Conservation (phyloP, 2,329 filamentous ascomycete genomes). For the Neoascochyta sp. region DNA sequence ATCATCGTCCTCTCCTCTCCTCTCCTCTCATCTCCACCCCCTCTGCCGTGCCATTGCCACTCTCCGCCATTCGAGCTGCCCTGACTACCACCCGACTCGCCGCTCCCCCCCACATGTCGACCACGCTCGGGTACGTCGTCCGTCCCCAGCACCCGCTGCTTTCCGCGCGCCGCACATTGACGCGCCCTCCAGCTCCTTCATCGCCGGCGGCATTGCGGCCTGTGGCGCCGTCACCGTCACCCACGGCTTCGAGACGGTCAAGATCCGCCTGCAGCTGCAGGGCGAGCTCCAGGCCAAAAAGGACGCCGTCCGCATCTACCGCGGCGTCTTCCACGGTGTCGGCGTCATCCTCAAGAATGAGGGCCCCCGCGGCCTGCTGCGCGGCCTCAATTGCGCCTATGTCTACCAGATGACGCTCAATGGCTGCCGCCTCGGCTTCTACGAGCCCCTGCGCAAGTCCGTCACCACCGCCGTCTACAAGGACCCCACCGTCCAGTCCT, state of each 20-base stretch:
- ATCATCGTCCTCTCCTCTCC: too few species aligned
- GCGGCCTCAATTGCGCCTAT: slow-evolving; percentile 89
- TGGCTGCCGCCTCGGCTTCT: slow-evolving; percentile 93
- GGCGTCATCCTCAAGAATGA: slow-evolving; percentile 88
- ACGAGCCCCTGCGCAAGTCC: slow-evolving; percentile 81
- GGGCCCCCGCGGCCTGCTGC: slow-evolving; percentile 77
- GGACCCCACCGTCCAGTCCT: slow-evolving; percentile 71
- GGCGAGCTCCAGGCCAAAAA: slow-evolving; percentile 88
- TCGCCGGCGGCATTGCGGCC: slow-evolving; percentile 92
- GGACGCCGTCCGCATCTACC: slow-evolving; percentile 83
- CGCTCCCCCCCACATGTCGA: slow-evolving; percentile 48
- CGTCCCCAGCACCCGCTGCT: too few species aligned
- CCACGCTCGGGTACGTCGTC: slow-evolving; percentile 47
- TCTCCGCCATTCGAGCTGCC: too few species aligned
- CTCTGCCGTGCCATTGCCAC: too few species aligned
- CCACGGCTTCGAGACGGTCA: slow-evolving; percentile 97
- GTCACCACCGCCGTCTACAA: slow-evolving; percentile 68
- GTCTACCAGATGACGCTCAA: slow-evolving; percentile 96
- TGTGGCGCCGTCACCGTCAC: slow-evolving; percentile 97
- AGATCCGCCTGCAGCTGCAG: slow-evolving; percentile 96
- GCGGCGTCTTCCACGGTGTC: slow-evolving; percentile 86
- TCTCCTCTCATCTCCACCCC: too few species aligned
- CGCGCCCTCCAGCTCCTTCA: slow-evolving; percentile 65
- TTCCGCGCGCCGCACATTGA: too few species aligned
- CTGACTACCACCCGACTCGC: too few species aligned